phyloP scores from a whole-genome alignment of 495 filamentous ascomycete species.

The Aspergillus wentii region DNA sequence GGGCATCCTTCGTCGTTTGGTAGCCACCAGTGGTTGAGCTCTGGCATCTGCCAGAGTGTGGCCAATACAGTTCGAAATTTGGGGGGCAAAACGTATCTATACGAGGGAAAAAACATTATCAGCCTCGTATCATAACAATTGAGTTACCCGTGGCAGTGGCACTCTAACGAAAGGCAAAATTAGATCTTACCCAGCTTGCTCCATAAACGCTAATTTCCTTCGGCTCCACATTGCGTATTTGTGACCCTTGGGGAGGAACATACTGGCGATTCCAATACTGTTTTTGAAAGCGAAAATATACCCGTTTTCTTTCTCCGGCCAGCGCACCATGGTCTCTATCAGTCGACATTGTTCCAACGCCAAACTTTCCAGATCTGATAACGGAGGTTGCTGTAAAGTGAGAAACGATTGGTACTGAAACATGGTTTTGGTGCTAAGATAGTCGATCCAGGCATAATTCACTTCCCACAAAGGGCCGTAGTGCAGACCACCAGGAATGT shows the following conservation, averaged over 20 bases:
- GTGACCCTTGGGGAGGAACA: constrained; percentile 71
- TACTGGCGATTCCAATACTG: constrained; percentile 64
- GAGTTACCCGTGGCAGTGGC: no score
- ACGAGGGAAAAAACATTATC: not conserved
- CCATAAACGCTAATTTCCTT: constrained; percentile 71
- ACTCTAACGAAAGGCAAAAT: not conserved
- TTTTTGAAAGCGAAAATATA: constrained; percentile 69
- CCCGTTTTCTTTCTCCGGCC: constrained; percentile 65
- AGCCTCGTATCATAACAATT: constrained; percentile 1
- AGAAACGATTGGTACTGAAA: constrained; percentile 67
- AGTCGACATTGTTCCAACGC: constrained; percentile 70
- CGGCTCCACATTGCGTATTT: constrained; percentile 80
- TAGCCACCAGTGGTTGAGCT: constrained; percentile 78
- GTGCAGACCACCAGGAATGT: constrained; percentile 61
- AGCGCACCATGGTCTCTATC: constrained; percentile 71
- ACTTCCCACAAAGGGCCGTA: constrained; percentile 62
- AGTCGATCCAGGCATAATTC: constrained; percentile 73
- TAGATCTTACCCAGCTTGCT: constrained; percentile 70
- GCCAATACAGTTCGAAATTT: constrained; percentile 71
- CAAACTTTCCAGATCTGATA: constrained; percentile 49
- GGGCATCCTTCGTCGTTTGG: constrained; percentile 73
- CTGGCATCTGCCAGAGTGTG: constrained; percentile 62
- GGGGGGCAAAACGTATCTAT: constrained; percentile 75
- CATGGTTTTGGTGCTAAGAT: constrained; percentile 74
- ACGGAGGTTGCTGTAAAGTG: constrained; percentile 43